Percentiles rank a stretch among this genome's conserved stretches.
Evolutionary conservation across 2,329 filamentous ascomycete genomes (phyloP).

Genomic region (Penicillium rolfsii): DNA sequence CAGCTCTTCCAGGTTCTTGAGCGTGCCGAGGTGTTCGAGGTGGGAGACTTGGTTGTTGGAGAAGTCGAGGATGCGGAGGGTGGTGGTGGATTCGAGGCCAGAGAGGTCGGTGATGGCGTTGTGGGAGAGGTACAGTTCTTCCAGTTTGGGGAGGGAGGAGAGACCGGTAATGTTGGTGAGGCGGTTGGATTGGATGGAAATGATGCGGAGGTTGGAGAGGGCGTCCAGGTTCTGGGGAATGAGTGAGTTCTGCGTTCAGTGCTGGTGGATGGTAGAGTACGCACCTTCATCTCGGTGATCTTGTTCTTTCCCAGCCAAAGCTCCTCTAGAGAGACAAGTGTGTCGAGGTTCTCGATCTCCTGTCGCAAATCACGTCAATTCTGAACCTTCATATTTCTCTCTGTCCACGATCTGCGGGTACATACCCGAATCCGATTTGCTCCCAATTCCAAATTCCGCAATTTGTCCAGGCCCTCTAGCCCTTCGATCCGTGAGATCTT

Average conservation of each 20-base stretch:
- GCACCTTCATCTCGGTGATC: conserved; percentile 75
- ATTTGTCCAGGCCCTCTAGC: conserved; percentile 70
- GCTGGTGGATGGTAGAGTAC: background rate
- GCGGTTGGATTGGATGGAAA: conserved; percentile 95
- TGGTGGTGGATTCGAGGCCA: conserved; percentile 68
- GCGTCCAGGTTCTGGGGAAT: conserved; percentile 63
- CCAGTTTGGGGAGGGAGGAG: conserved; percentile 71
- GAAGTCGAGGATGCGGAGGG: conserved; percentile 80
- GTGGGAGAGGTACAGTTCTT: conserved; percentile 95
- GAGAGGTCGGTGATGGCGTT: conserved; percentile 80
- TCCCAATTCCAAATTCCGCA: conserved; percentile 85
- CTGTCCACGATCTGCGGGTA: background rate
- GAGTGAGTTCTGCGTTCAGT: conserved; percentile 13
- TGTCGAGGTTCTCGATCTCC: conserved; percentile 83
- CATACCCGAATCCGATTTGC: conserved; percentile 80
- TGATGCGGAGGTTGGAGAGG: conserved; percentile 77
- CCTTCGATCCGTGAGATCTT: conserved; percentile 88
- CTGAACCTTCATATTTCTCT: background rate
- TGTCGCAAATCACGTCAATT: conserved; percentile 22
- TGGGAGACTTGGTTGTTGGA: conserved; percentile 82
- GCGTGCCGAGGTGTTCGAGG: conserved; percentile 69
- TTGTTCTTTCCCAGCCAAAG: conserved; percentile 97
- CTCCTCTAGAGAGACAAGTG: conserved; percentile 76
- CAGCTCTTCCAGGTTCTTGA: conserved; percentile 79
- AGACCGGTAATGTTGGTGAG: conserved; percentile 78